These are phyloP conservation scores for Cladorrhinum samala DNA, from an alignment of 495 filamentous ascomycete genomes.

Conservation along the genomic window DNA sequence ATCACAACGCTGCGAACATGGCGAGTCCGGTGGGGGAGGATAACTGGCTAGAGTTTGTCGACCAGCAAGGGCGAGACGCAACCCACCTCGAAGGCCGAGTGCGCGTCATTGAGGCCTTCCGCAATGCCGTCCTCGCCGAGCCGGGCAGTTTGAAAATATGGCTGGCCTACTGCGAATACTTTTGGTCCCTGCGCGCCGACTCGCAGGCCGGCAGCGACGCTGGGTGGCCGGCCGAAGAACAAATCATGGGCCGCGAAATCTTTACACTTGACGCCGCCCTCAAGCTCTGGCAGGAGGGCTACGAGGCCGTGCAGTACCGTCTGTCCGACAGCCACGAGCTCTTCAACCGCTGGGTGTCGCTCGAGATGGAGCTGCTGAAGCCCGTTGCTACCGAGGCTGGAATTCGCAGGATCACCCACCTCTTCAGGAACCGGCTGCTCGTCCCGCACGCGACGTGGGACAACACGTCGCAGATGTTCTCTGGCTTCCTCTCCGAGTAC, in stretches of 20 bases:
- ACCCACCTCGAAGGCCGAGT: constrained; percentile 51
- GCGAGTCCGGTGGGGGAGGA: constrained; percentile 51
- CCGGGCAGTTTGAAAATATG: constrained; percentile 79
- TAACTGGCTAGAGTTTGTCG: constrained; percentile 48
- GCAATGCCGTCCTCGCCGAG: constrained; percentile 74
- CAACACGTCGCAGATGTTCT: constrained; percentile 75
- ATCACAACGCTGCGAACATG: constrained; percentile 30
- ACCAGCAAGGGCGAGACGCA: constrained; percentile 45
- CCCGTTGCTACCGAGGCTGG: constrained; percentile 50
- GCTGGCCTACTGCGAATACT: constrained; percentile 81
- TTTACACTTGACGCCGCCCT: constrained; percentile 71
- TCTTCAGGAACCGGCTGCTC: constrained; percentile 68
- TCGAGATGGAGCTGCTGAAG: constrained; percentile 50
- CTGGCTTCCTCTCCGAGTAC: constrained; percentile 71
- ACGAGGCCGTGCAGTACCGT: constrained; percentile 71
- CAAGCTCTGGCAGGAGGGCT: constrained; percentile 72
- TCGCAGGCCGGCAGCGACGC: constrained; percentile 51
- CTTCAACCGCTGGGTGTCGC: constrained; percentile 79
- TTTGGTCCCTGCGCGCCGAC: constrained; percentile 67
- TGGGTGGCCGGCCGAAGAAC: constrained; percentile 71
- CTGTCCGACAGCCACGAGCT: constrained; percentile 78
- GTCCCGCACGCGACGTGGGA: constrained; percentile 83
- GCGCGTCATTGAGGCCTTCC: constrained; percentile 76
- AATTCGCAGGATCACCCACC: constrained; percentile 56
- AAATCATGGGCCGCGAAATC: constrained; percentile 64